These are phyloP conservation scores for Garcia nutans DNA, from an alignment of 345 rosid species.

Conservation along the genomic window DNA sequence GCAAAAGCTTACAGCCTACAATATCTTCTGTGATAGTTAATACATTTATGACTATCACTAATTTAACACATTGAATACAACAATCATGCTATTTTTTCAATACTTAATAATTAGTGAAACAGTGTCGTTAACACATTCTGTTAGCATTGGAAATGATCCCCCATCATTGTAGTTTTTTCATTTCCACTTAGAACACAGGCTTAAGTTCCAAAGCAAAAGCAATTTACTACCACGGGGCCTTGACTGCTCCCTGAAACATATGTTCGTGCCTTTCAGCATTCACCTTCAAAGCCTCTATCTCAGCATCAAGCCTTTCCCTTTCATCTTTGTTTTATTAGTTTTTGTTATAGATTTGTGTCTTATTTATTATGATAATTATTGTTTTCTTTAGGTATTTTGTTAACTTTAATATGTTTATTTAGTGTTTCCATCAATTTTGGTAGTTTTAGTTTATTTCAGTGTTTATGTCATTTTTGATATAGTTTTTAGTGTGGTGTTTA, in stretches of 20 bases:
- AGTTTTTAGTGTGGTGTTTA: too few species aligned
- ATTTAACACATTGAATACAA: slow-evolving; percentile 7
- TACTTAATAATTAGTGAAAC: background rate
- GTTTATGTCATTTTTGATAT: too few species aligned
- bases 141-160: slow-evolving; percentile 4
- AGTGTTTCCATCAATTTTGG: too few species aligned
- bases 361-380: too few species aligned
- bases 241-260: slow-evolving; percentile 31
- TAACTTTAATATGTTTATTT: too few species aligned
- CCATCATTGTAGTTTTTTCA: background rate
- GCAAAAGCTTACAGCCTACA: background rate
- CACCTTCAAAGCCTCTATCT: slow-evolving; percentile 27
- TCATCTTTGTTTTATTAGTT: too few species aligned
- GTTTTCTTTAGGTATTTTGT: too few species aligned
- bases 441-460: too few species aligned
- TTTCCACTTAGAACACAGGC: too few species aligned
- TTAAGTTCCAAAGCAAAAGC: background rate
- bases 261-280: slow-evolving; percentile 29
- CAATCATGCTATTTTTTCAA: background rate
- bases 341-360: too few species aligned
- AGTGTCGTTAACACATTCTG: background rate
- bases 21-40: background rate
- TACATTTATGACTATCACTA: slow-evolving; percentile 5
- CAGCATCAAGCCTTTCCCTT: slow-evolving; percentile 29
- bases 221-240: slow-evolving; percentile 37